Evolutionary conservation across 306 rosid genomes (phyloP), one percentile per base, ranked within the genome.

Genomic region (Pyrus bretschneideri): DNA sequence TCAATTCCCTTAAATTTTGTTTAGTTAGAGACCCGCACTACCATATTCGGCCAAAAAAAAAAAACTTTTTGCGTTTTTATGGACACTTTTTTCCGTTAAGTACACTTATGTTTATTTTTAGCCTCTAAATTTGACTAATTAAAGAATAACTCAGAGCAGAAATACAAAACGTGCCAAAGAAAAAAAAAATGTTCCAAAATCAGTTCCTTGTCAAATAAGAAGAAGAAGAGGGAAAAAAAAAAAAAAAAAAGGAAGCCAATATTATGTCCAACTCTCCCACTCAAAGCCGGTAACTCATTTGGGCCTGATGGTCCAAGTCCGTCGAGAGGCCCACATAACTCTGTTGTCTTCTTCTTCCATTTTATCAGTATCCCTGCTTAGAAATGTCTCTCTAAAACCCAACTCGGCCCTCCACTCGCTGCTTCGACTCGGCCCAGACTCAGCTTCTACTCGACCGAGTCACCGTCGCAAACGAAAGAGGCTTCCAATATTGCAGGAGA

Each of bases 371-470:
- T 19, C 31, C 73, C 61, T 86, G 17, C 35, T 88, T 3, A 88
- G 85, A 84, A 87, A 46, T 58, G 81, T 79, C 80, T 79, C 79
- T 79, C 54, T 67, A 4, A 17, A 42, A 6, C 72, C 69, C 54
- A 85, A 17, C 54, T 67, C 44, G 18, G 58, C 67, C 69, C 8
- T 49, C 21, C 79, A 21, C 70, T 76, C 44, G 78, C 82, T 4
- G 52, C 76, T 25, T 78, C 79, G 66, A 65, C 68, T 76, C 85
- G 61, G 66, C 67, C 74, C 76, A 57, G 73, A 61, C 81, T 78
- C 69, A 51, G 90, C 40, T 76, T 90, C 77, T 90, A 70, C 91
- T 89, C 87, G 27, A 86, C 89, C 45, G 80, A 33, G 10, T 69
- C 76, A 44, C 30, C 11, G 25, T 21, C 57, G 22, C 70, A 12